Evolutionary conservation across 139 green algal genomes (phyloP), one percentile per base, ranked within the genome.

Genomic region (Chlamydomonas sphaeroides): DNA sequence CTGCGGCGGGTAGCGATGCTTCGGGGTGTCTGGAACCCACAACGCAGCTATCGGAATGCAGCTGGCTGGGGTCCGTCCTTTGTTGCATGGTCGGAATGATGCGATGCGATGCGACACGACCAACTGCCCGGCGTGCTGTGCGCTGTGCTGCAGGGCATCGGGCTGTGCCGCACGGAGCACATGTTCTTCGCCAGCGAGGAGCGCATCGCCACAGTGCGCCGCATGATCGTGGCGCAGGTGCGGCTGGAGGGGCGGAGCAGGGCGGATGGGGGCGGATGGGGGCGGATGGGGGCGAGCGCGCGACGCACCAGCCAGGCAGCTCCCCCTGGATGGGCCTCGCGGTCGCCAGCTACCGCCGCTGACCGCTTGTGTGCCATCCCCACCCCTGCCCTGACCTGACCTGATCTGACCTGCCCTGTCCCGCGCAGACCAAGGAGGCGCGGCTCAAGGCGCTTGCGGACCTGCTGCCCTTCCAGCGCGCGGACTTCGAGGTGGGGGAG

Each of bases 141-240:
- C n/a, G n/a, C n/a, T n/a, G n/a, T n/a, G n/a, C n/a, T 90, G 2
- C 71, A 97, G 89, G 95, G 95, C 83, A 97, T 98, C 65, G 95
- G 95, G 32, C 86, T 98, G 30, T 89, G 89, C 45, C 93, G 95
- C 83, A 98, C 95, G 0, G 95, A 98, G 90, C 95, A 98, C 91
- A 98, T 98, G 95, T 97, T 98, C 85, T 98, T 98, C 84, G 79
- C 89, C 30, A 92, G 86, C 2, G 83, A 89, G 28, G 91, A 97
- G 87, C 89, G 95, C 76, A 96, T 98, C 65, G 80, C 85, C 11
- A 92, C 92, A 15, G 92, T 98, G 75, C 85, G 95, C 5, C 87
- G 92, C 68, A 98, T 98, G 95, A 98, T 98, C 69, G 92, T 94
- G 56, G 94, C 95, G 21, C 88, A 87, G 83, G 83, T 28, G 21